phyloP scores from a whole-genome alignment of 139 green algal genomes.

The Auxenochlorella protothecoides region DNA sequence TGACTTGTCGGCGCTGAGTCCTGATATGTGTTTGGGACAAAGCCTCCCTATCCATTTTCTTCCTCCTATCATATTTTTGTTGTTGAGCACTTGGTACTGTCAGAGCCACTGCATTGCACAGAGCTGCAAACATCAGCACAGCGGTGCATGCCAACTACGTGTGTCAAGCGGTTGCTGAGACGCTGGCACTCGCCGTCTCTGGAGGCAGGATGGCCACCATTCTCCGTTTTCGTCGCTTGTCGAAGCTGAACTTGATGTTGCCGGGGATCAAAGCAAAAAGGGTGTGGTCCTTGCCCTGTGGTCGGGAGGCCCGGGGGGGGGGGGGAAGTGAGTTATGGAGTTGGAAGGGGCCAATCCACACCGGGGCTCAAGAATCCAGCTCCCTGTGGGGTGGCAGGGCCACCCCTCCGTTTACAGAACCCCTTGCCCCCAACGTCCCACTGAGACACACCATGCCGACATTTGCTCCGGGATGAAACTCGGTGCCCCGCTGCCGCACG shows the following conservation, averaged over 20 bases:
- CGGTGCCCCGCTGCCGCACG: constrained; percentile 80
- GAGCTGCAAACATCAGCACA: too few species aligned
- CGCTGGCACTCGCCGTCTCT: too few species aligned
- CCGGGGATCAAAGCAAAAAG: constrained; percentile 68
- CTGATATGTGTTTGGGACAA: too few species aligned
- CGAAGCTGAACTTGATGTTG: constrained; percentile 49
- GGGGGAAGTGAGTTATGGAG: not conserved
- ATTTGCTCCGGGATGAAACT: constrained; percentile 70
- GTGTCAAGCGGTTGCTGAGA: too few species aligned
- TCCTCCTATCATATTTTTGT: too few species aligned
- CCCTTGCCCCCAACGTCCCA: not conserved
- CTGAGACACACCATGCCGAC: constrained; percentile 62
- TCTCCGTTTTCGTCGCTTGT: constrained; percentile 21
- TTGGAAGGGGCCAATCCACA: not conserved
- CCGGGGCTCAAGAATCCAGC: not conserved
- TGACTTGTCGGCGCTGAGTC: too few species aligned
- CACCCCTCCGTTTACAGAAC: too few species aligned
- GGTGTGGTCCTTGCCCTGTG: constrained; percentile 74
- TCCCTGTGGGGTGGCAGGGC: too few species aligned
- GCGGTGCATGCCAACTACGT: too few species aligned
- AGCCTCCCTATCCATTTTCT: too few species aligned
- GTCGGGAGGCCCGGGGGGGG: not conserved
- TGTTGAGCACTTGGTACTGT: too few species aligned
- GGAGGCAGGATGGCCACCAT: not conserved
- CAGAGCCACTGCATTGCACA: too few species aligned